Base-by-base conservation (phyloP, 495 filamentous ascomycete genomes). In the Penicillium goetzii region DNA sequence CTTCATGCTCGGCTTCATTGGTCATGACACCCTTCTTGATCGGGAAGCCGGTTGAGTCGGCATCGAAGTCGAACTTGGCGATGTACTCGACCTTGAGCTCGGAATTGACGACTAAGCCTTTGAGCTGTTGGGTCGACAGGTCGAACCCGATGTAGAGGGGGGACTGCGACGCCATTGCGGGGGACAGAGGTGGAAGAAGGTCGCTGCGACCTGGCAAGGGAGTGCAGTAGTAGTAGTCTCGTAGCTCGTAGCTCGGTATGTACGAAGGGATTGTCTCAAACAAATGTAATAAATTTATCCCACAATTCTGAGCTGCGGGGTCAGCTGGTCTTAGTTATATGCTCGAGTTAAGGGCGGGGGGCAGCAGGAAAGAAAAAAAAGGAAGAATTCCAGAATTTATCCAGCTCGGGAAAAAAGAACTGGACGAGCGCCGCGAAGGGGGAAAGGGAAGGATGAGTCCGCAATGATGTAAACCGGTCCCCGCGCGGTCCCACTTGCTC, bases 41-140 rank as follows among this genome's bases (percentile, higher is more conserved):
- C 60, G 85, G 85, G 82, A 89, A 89, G 38, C 84, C 80, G 62
- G 70, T 72, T 14, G 96, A 92, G 73, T 97, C 92, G 62, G 87
- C 82, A 82, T 70, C 88, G 78, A 74, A 92, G 85, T 74, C 88
- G 86, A 74, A 97, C 83, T 77, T 80, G 66, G 76, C 70, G 25
- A 74, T 61, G 59, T 79, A 68, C 15, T 75, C 76, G 50, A 80
- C 77, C 59, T 82, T 80, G n/a, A 82, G 70, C 25, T 76, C 89
- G 11, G 92, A 91, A 45, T 88, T 87, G 62, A 97, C 89, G 56
- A 91, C 89, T 67, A 99, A 85, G 49, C 90, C 92, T 83, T 99
- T 99, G 30, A 97, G 82, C 73, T 97, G 93, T 77, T 97, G 95
- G 60, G 95, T 98, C 28, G 93, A 97, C 51, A 99, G 90, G 75